Conservation (phyloP, 805 yeast genomes). For the Osmozyma mogii region DNA sequence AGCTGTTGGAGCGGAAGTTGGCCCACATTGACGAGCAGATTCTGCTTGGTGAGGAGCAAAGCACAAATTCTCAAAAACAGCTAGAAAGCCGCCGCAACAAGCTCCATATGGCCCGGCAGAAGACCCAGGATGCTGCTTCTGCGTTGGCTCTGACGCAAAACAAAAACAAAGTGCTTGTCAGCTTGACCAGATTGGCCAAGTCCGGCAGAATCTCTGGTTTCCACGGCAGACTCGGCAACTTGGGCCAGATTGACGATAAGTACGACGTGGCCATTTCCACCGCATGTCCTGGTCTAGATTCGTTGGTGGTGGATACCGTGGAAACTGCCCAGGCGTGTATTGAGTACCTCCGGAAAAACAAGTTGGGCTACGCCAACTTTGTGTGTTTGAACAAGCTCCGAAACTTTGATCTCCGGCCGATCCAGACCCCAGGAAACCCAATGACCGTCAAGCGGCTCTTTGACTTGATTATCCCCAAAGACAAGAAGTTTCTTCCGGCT, state of each 20-base stretch:
- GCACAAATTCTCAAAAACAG: conserved; percentile 38
- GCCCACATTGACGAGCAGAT: conserved; percentile 47
- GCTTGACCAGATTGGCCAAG: conserved; percentile 59
- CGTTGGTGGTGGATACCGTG: conserved; percentile 81
- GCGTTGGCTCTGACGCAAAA: conserved; percentile 52
- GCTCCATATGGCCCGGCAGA: conserved; percentile 49
- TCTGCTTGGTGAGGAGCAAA: conserved; percentile 49
- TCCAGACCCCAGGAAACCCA: conserved; percentile 57
- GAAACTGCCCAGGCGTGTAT: conserved; percentile 58
- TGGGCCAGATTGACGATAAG: conserved; percentile 82
- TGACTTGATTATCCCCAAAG: conserved; percentile 68
- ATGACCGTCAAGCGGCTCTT: conserved; percentile 70
- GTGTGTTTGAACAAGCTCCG: conserved; percentile 71
- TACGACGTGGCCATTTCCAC: conserved; percentile 94
- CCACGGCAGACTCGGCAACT: conserved; percentile 83
- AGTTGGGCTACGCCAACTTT: conserved; percentile 84
- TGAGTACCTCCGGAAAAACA: conserved; percentile 72
- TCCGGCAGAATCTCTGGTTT: conserved; percentile 83
- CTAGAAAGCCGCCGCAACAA: conserved; percentile 48
- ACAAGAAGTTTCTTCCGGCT: conserved; percentile 70
- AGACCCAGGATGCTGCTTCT: conserved; percentile 57
- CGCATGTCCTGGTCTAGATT: conserved; percentile 85
- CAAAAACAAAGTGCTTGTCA: conserved; percentile 64
- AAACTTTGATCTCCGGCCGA: conserved; percentile 47
- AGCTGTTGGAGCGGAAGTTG: conserved; percentile 41